These are phyloP conservation scores for Phytophthora pistaciae DNA, from an alignment of 352 stramenopile species.

Conservation along the genomic window DNA sequence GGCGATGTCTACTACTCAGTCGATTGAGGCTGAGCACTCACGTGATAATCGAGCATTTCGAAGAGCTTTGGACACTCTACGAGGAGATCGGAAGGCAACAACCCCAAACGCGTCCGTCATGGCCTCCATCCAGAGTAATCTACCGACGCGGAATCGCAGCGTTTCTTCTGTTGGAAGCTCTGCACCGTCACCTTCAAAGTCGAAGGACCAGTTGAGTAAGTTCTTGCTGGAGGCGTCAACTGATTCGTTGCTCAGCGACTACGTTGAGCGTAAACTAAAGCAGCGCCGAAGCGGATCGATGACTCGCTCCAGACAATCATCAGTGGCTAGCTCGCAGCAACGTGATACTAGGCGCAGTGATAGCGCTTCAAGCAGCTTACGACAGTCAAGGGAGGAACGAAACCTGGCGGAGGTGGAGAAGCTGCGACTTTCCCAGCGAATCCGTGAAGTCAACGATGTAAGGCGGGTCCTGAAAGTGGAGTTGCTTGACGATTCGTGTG, in stretches of 20 bases:
- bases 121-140: constrained; percentile 28
- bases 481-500: background rate
- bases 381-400: constrained; percentile 49
- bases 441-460: constrained; percentile 80
- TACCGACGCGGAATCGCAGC: constrained; percentile 2
- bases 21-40: constrained; percentile 13
- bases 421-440: constrained; percentile 64
- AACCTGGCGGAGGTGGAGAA: constrained; percentile 75
- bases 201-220: constrained; percentile 42
- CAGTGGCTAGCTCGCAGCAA: constrained; percentile 9
- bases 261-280: constrained; percentile 73
- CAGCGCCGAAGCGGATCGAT: constrained; percentile 36
- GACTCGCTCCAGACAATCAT: constrained; percentile 3
- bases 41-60: constrained; percentile 42
- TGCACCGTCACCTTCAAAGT: constrained; percentile 6
- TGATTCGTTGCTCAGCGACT: constrained; percentile 65
- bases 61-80: constrained; percentile 52
- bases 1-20: background rate
- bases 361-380: background rate
- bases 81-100: constrained; percentile 45
- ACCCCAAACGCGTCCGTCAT: constrained; percentile 19
- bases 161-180: constrained; percentile 16
- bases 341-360: constrained; percentile 6
- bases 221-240: constrained; percentile 66
- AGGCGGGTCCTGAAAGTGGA: background rate